A percentile compares a stretch with the other conserved stretches of the same genome.
phyloP scores from a whole-genome alignment of 2,329 filamentous ascomycete genomes.

The Aureobasidium leucospermi region DNA sequence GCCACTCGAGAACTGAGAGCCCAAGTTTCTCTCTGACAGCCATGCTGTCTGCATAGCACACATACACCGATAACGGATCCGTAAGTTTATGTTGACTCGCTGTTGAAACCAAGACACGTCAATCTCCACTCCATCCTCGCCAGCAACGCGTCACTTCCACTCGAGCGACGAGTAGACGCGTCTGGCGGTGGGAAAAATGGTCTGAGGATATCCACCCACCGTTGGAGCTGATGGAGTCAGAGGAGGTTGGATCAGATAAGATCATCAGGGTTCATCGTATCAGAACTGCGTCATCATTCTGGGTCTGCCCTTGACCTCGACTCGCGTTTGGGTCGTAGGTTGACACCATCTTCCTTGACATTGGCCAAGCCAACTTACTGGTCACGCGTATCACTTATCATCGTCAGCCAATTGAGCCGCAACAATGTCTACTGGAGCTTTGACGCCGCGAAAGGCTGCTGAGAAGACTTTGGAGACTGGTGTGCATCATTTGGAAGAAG shows the following conservation, averaged over 20 bases:
- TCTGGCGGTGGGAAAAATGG: not conserved
- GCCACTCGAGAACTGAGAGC: too few species aligned
- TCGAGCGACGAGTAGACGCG: not conserved
- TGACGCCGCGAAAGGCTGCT: conserved; percentile 20
- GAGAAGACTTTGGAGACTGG: conserved; percentile 20
- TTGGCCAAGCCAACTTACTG: not conserved
- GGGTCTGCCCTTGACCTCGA: not conserved
- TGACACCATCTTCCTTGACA: not conserved
- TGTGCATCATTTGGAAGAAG: conserved; percentile 21
- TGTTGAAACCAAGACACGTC: not conserved
- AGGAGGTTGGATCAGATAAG: not conserved
- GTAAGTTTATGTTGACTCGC: not conserved
- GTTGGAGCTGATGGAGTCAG: not conserved
- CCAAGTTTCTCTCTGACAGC: too few species aligned
- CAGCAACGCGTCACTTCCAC: not conserved
- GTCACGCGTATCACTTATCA: not conserved
- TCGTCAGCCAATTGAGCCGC: not conserved
- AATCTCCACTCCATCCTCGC: not conserved
- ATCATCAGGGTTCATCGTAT: not conserved
- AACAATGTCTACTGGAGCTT: conserved; percentile 16
- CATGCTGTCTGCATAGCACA: too few species aligned
- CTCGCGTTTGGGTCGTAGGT: not conserved
- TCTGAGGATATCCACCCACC: not conserved
- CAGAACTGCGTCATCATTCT: not conserved
- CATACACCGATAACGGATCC: not conserved